A percentile compares a stretch with the other conserved stretches of the same genome.
Evolutionary conservation across 192 early-diverging fungal species (phyloP).

Genomic region (Chytriomyces hyalinus): DNA sequence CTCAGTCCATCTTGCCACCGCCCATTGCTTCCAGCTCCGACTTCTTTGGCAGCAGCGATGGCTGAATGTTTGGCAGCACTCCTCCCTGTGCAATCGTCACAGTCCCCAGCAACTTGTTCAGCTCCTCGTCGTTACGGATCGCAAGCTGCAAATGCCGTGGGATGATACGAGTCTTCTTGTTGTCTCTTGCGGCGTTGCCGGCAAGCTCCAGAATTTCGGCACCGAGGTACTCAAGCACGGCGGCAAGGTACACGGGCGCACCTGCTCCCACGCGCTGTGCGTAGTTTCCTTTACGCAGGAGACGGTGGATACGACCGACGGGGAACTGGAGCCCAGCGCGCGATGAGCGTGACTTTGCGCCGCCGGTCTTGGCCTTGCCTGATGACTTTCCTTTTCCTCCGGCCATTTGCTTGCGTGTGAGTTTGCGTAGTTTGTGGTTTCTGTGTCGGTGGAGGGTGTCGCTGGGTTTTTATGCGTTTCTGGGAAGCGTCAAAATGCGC

Average conservation of each 20-base stretch:
- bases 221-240: slow-evolving; percentile 93
- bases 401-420: slow-evolving; percentile 24
- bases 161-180: slow-evolving; percentile 93
- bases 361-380: slow-evolving; percentile 37
- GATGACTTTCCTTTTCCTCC: slow-evolving; percentile 52
- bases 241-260: slow-evolving; percentile 91
- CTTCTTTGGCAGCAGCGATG: too few species aligned
- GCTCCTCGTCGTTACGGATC: slow-evolving; percentile 94
- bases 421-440: neutral
- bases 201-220: slow-evolving; percentile 97
- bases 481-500: too few species aligned
- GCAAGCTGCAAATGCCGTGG: slow-evolving; percentile 93
- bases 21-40: too few species aligned
- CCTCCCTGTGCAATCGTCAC: slow-evolving; percentile 93
- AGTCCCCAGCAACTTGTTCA: slow-evolving; percentile 87
- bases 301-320: slow-evolving; percentile 95
- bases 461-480: too few species aligned
- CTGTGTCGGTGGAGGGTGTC: neutral
- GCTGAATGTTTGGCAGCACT: too few species aligned
- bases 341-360: slow-evolving; percentile 82
- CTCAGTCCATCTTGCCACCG: too few species aligned
- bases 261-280: slow-evolving; percentile 88
- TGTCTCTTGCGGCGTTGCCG: slow-evolving; percentile 92
- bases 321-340: slow-evolving; percentile 96
- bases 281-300: slow-evolving; percentile 92